Evolutionary conservation across 116 monocot genomes (phyloP), one percentile per base, ranked within the genome.

Genomic region (Zostera marina): DNA sequence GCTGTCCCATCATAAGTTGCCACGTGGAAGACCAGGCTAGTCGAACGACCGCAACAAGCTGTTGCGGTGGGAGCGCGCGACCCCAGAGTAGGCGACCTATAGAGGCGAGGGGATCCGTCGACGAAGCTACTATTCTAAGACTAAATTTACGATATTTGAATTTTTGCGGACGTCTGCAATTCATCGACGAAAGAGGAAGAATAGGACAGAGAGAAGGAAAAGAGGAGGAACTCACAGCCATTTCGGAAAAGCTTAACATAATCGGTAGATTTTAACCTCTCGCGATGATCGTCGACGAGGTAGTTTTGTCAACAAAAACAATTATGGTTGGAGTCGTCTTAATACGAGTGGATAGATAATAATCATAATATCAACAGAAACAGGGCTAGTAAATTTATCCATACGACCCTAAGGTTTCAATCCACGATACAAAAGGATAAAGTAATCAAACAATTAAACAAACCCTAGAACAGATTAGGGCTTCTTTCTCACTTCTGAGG

Each of bases 1-100:
- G 88, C 75, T 93, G 93, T 58, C 84, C 79, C 93, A 93, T 93
- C 76, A 93, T 76, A 71, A 93, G 76, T 14, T 73, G 81, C 93
- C 93, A 93, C 19, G 75, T 58, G 53, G 88, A 21, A 63, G 88
- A 74, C 93, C 93, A 93, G 66, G 81, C 47, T 57, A 69, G 19
- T 42, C 93, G 93, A 54, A 66, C 93, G 69, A 69, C 59, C 60
- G 77, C 70, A 77, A 93, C 61, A 56, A 93, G 81, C 42, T 56
- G 60, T 43, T 64, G 55, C 0, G 93, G 93, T 7, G 84, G 93
- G 41, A 93, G 93, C 40, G 81, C 73, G 13, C 75, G 65, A 39
- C 80, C 84, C 77, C 77, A 77, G 22, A 77, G 72, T 49, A 77
- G 52, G 10, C 77, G 64, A 42, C 59, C 69, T 41, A 43, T 53